These are phyloP conservation scores for Pisolithus albus DNA, from an alignment of 768 basidiomycete species.

Conservation along the genomic window DNA sequence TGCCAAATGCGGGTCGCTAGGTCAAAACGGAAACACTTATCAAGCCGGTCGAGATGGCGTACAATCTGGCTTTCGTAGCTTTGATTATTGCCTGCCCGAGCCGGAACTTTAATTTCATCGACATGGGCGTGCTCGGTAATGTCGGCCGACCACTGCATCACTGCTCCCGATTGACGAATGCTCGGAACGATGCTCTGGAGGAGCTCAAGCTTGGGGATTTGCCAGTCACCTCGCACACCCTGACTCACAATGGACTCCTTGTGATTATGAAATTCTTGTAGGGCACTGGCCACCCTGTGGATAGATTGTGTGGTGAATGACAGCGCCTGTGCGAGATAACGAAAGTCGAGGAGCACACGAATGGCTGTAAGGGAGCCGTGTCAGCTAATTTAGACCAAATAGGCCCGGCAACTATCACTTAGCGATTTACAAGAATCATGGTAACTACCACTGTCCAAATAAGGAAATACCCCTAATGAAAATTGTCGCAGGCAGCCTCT, in stretches of 20 bases:
- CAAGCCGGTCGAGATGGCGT: conserved; percentile 22
- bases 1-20: conserved; percentile 3
- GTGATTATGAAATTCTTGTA: conserved; percentile 27
- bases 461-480: no score
- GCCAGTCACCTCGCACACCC: conserved; percentile 26
- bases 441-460: no score
- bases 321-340: conserved; percentile 28
- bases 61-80: conserved; percentile 24
- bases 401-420: no score
- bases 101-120: conserved; percentile 26
- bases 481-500: no score
- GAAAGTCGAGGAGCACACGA: conserved; percentile 31
- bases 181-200: conserved; percentile 27
- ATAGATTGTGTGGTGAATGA: conserved; percentile 18
- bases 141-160: conserved; percentile 25
- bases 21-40: conserved; percentile 15
- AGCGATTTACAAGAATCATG: no score
- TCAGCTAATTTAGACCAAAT: no score
- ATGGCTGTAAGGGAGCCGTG: conserved; percentile 29
- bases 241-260: conserved; percentile 29
- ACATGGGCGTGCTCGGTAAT: no score
- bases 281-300: conserved; percentile 11
- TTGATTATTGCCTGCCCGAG: conserved; percentile 26
- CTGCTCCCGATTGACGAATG: conserved; percentile 24
- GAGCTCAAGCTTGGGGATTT: conserved; percentile 38